Base-by-base conservation (phyloP, 306 rosid species). In the Pyrus betulifolia region DNA sequence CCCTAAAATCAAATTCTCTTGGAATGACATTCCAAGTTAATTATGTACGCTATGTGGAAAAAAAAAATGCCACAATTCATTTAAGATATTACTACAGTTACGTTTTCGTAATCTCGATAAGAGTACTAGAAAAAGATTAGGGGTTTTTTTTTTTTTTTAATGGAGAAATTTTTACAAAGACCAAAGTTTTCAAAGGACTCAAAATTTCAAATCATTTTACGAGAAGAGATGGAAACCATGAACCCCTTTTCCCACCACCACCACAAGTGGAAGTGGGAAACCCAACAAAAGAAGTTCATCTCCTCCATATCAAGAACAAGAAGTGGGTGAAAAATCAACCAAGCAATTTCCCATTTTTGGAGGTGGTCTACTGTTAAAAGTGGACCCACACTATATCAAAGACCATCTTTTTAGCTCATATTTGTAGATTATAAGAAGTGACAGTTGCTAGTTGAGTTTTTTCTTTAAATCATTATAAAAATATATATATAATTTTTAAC, bases 401-500 rank as follows among this genome's bases (percentile, higher is more conserved):
- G 9, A 6, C 40, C 40, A 35, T 35, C 0, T 35, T 35, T 35
- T 35, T 35, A 35, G 40, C 40, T 35, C 40, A 35, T 35, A 35
- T 7, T 35, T 35, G 40, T 35, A 35, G 40, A 35, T 7, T 0
- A 35, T 1, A 33, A 0, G 38, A 33, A 33, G 1, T 33, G 7
- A 33, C 40, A 7, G 9, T 35, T 35, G 8, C 9, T 35, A 1
- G 40, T 35, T 35, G 40, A 35, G 7, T 1, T 35, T 35, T 35
- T 35, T 0, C 6, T 35, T 35, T 35, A 35, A 35, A 35, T 35
- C 2, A 35, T 35, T 7, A 35, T 6, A 35, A 35, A 35, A 0
- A 35, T 6, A 6, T 35, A 2, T 6, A 6, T 35, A 2, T 35
- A 35, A 6, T 35, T 35, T 6, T 35, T 0, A 0, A 35, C 0